phyloP scores from a whole-genome alignment of 108 stramenopile genomes.

The Cylindrotheca fusiformis region DNA sequence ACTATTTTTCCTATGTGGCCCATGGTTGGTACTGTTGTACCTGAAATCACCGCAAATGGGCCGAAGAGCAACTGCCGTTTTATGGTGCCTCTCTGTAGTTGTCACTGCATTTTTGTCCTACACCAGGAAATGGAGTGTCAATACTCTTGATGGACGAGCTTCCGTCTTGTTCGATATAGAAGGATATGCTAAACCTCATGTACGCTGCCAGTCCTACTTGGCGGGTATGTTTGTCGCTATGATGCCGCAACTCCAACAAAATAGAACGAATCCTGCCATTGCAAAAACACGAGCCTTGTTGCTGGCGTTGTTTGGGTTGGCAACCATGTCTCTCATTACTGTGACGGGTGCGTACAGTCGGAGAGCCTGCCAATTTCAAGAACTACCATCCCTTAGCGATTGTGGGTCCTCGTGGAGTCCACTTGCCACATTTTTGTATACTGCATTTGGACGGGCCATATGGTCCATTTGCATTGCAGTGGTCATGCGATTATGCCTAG shows the following conservation, averaged over 20 bases:
- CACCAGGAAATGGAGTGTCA: constrained; percentile 41
- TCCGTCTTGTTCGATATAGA: constrained; percentile 47
- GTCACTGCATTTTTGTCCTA: constrained; percentile 29
- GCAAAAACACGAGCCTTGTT: constrained; percentile 12
- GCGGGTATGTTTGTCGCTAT: constrained; percentile 51
- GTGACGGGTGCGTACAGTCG: constrained; percentile 44
- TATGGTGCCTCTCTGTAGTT: constrained; percentile 22
- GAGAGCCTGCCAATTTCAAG: constrained; percentile 46
- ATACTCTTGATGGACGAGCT: constrained; percentile 51
- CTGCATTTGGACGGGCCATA: constrained; percentile 31
- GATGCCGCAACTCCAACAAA: constrained; percentile 1
- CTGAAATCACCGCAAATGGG: constrained; percentile 2
- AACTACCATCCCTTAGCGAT: constrained; percentile 25
- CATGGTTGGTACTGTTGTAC: constrained; percentile 31
- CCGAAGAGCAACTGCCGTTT: constrained; percentile 1
- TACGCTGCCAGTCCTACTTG: constrained; percentile 51
- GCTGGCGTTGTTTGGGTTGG: constrained; percentile 20
- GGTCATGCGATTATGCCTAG: constrained; percentile 35
- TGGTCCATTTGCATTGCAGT: constrained; percentile 40
- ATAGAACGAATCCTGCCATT: background rate
- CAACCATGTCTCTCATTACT: constrained; percentile 30
- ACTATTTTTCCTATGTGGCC: constrained; percentile 34
- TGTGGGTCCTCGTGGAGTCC: constrained; percentile 45
- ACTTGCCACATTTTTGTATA: constrained; percentile 29
- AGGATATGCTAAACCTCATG: constrained; percentile 54